These are phyloP conservation scores for Umbelopsis sp. DNA, from an alignment of 192 early-diverging fungal genomes.

Conservation along the genomic window DNA sequence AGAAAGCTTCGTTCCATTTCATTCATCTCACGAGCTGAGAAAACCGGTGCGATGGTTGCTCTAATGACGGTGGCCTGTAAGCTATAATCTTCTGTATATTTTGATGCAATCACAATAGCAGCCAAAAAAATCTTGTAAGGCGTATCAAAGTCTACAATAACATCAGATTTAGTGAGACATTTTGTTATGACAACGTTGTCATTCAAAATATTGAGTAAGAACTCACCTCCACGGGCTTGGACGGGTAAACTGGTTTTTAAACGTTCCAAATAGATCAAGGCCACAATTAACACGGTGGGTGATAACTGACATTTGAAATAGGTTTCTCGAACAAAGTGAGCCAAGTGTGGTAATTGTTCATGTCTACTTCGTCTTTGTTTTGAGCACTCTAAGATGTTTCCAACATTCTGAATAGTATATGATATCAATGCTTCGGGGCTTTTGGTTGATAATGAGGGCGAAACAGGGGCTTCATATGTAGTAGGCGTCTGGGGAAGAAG, in stretches of 20 bases:
- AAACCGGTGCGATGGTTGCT: constrained; percentile 27
- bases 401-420: constrained; percentile 15
- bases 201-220: background rate
- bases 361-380: constrained; percentile 11
- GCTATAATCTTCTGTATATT: constrained; percentile 37
- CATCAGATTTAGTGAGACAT: background rate
- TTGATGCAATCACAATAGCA: constrained; percentile 37
- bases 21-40: constrained; percentile 31
- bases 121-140: constrained; percentile 43
- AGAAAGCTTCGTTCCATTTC: constrained; percentile 44
- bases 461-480: background rate
- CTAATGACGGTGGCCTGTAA: constrained; percentile 25
- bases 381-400: constrained; percentile 24
- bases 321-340: constrained; percentile 28
- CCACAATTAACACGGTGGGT: constrained; percentile 50
- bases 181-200: too few relatives aligned
- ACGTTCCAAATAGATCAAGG: constrained; percentile 69
- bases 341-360: constrained; percentile 22
- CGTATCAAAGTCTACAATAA: constrained; percentile 37
- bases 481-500: background rate
- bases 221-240: constrained; percentile 55
- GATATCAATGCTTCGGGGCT: constrained; percentile 28
- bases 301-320: constrained; percentile 30
- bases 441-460: constrained; percentile 9
- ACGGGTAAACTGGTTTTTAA: constrained; percentile 59